A percentile compares a stretch with the other conserved stretches of the same genome.
Conservation (phyloP, 345 rosid genomes). For the Eucalyptus polybractea region DNA sequence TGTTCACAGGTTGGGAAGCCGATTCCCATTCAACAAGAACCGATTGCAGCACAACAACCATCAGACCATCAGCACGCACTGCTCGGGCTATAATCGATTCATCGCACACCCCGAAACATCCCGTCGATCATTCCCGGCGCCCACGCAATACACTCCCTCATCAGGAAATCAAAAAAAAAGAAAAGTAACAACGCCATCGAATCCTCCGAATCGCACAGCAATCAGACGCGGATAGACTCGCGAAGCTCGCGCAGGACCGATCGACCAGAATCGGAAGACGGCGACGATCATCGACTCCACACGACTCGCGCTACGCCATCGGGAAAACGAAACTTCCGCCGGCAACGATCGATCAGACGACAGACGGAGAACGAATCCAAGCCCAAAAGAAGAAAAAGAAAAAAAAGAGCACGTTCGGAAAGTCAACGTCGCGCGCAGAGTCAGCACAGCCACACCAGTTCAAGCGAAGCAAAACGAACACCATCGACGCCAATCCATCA, state of each 20-base stretch:
- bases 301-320: not conserved
- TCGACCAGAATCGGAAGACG: not conserved
- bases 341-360: not conserved
- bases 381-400: not conserved
- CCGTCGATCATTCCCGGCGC: not conserved
- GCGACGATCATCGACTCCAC: not conserved
- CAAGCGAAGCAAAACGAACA: not conserved
- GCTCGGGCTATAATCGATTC: not conserved
- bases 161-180: no score
- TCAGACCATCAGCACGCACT: not conserved
- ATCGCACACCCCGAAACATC: not conserved
- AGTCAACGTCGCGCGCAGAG: not conserved
- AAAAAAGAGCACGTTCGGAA: not conserved
- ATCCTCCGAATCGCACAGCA: not conserved
- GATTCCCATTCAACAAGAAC: not conserved
- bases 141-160: not conserved
- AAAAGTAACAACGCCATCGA: not conserved
- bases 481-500: not conserved
- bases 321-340: not conserved
- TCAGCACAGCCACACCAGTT: not conserved
- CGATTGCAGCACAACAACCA: not conserved
- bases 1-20: not conserved
- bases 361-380: not conserved
- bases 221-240: not conserved
- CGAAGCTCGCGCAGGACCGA: not conserved